Evolutionary conservation across 2,329 filamentous ascomycete genomes (phyloP).

Genomic region (Cladophialophora psammophila): DNA sequence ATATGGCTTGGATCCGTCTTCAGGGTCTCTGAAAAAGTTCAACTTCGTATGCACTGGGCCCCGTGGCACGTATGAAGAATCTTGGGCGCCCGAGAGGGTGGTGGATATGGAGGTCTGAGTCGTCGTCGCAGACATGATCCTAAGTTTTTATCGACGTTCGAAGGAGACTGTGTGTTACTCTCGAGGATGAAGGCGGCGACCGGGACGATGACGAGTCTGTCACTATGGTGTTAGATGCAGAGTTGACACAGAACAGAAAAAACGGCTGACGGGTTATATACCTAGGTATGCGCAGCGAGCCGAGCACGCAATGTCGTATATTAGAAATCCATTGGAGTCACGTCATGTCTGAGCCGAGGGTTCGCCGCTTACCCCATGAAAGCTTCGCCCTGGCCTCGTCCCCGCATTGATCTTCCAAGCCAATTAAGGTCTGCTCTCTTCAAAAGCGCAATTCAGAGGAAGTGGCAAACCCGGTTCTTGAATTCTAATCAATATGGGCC

Average conservation of each 20-base stretch:
- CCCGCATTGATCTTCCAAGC: slow-evolving; percentile 13
- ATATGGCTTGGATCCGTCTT: slow-evolving; percentile 67
- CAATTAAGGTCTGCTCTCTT: background rate
- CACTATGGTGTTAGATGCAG: background rate
- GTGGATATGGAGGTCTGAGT: slow-evolving; percentile 41
- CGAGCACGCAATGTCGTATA: slow-evolving; percentile 36
- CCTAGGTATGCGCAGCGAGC: slow-evolving; percentile 5
- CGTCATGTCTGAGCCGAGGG: slow-evolving; percentile 30
- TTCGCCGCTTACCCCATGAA: slow-evolving; percentile 27
- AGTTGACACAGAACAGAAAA: background rate
- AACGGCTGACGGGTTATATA: slow-evolving; percentile 12
- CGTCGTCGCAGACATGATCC: slow-evolving; percentile 41
- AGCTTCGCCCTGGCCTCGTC: background rate
- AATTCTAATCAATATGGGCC: slow-evolving; percentile 11
- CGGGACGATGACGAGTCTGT: background rate
- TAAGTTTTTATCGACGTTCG: background rate
- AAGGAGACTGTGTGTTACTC: background rate
- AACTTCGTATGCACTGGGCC: slow-evolving; percentile 70
- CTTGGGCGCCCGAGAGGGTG: slow-evolving; percentile 43
- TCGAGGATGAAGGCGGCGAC: background rate
- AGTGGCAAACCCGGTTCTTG: background rate
- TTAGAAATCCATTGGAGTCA: slow-evolving; percentile 32
- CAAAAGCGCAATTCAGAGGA: background rate
- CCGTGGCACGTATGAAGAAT: slow-evolving; percentile 55
- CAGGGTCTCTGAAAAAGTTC: slow-evolving; percentile 69